Conservation (phyloP, 2,329 filamentous ascomycete genomes). For the Didymella pinodella region DNA sequence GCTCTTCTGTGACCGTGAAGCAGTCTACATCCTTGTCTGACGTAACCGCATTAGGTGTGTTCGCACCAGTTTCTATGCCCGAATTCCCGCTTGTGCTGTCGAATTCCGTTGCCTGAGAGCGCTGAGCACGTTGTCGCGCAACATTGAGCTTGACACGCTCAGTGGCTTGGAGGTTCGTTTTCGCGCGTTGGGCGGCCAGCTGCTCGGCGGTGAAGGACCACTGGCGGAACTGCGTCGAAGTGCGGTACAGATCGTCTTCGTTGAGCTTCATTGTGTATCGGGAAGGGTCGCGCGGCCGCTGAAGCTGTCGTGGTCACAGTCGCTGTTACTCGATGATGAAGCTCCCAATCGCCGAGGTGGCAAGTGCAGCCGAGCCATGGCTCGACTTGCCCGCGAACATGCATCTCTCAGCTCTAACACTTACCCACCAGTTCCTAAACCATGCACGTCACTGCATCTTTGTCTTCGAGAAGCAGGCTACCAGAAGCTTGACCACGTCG, state of each 20-base stretch:
- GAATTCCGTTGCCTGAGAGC: constrained; percentile 43
- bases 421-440: constrained; percentile 1
- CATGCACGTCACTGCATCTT: constrained; percentile 9
- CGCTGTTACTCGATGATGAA: constrained; percentile 8
- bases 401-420: not conserved
- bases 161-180: constrained; percentile 81
- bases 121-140: constrained; percentile 56
- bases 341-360: constrained; percentile 16
- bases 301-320: constrained; percentile 17
- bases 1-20: constrained; percentile 83
- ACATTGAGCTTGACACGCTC: constrained; percentile 69
- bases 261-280: constrained; percentile 62
- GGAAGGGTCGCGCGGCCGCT: constrained; percentile 11
- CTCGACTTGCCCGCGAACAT: constrained; percentile 5
- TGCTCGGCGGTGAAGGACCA: constrained; percentile 88
- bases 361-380: constrained; percentile 30
- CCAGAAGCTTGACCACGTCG: constrained; percentile 5
- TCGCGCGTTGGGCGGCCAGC: constrained; percentile 74
- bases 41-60: constrained; percentile 35
- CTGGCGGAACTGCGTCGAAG: constrained; percentile 86
- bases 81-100: constrained; percentile 31
- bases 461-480: not conserved
- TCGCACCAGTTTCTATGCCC: constrained; percentile 46
- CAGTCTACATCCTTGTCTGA: constrained; percentile 71
- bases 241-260: constrained; percentile 90